phyloP scores from a whole-genome alignment of 495 filamentous ascomycete genomes.

The Xylaria scruposa region DNA sequence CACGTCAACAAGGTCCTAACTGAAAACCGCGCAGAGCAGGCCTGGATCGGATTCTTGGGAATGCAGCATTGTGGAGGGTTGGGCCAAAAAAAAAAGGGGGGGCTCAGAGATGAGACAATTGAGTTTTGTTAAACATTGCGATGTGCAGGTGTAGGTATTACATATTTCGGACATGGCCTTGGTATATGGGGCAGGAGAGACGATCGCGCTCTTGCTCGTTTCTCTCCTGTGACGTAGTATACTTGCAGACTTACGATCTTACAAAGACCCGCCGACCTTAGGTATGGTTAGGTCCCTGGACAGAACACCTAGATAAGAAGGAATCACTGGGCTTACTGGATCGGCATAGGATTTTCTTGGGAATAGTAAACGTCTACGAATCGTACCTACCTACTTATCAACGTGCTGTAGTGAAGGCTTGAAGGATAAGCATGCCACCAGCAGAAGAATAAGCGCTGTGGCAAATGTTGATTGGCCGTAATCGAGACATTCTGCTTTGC shows the following conservation, averaged over 20 bases:
- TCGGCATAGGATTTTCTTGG: neutral
- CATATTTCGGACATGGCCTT: neutral
- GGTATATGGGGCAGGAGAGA: slow-evolving; percentile 8
- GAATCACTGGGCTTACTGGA: slow-evolving; percentile 6
- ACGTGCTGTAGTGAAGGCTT: no score
- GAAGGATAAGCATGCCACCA: no score
- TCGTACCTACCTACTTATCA: no score
- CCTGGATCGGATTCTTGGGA: neutral
- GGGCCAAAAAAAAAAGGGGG: neutral
- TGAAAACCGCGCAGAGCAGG: neutral
- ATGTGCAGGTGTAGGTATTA: slow-evolving; percentile 11
- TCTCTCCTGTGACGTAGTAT: slow-evolving; percentile 17
- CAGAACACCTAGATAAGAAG: neutral
- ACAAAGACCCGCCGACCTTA: neutral
- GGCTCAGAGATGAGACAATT: neutral
- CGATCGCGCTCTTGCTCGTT: slow-evolving; percentile 4
- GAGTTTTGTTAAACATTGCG: slow-evolving; percentile 16
- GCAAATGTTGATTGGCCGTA: neutral
- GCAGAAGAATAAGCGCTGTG: neutral
- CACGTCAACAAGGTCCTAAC: neutral
- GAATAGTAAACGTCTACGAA: slow-evolving; percentile 4
- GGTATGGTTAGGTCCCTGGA: neutral
- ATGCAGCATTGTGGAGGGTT: neutral
- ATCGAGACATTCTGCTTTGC: neutral
- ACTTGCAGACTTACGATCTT: no score